phyloP scores from a whole-genome alignment of 2,329 filamentous ascomycete species.

The Rachicladosporium sp. region DNA sequence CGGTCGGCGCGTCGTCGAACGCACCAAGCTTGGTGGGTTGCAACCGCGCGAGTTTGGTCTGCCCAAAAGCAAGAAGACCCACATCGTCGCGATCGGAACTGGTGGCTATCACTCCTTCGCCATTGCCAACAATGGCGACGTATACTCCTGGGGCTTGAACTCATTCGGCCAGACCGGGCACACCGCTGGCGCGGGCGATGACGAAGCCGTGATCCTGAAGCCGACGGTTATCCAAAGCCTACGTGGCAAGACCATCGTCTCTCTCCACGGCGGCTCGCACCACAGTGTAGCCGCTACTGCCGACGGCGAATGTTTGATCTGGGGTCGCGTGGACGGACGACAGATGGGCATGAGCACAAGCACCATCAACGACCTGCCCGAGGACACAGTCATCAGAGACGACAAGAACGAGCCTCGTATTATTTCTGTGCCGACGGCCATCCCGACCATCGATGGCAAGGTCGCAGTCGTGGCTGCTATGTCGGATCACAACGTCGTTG shows the following conservation, averaged over 20 bases:
- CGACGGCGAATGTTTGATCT: slow-evolving; percentile 44
- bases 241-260: slow-evolving; percentile 48
- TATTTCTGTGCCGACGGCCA: slow-evolving; percentile 53
- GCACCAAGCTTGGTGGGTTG: slow-evolving; percentile 42
- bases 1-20: slow-evolving; percentile 51
- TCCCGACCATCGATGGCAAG: slow-evolving; percentile 41
- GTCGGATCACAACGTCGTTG: slow-evolving; percentile 60
- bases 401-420: slow-evolving; percentile 56
- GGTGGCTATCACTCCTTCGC: slow-evolving; percentile 77
- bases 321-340: slow-evolving; percentile 48
- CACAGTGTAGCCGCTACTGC: slow-evolving; percentile 53
- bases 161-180: slow-evolving; percentile 73
- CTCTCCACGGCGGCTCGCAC: slow-evolving; percentile 61
- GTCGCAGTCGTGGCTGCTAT: slow-evolving; percentile 37
- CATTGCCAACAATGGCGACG: slow-evolving; percentile 52
- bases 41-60: slow-evolving; percentile 46
- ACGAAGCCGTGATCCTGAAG: slow-evolving; percentile 59
- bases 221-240: slow-evolving; percentile 57
- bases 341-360: slow-evolving; percentile 41
- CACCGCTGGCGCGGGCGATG: slow-evolving; percentile 49
- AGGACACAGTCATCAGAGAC: slow-evolving; percentile 48
- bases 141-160: slow-evolving; percentile 78
- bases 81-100: slow-evolving; percentile 49
- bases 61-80: slow-evolving; percentile 32
- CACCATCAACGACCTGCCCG: slow-evolving; percentile 37